phyloP scores from a whole-genome alignment of 2,329 filamentous ascomycete species.

The Claviceps lovelessii region DNA sequence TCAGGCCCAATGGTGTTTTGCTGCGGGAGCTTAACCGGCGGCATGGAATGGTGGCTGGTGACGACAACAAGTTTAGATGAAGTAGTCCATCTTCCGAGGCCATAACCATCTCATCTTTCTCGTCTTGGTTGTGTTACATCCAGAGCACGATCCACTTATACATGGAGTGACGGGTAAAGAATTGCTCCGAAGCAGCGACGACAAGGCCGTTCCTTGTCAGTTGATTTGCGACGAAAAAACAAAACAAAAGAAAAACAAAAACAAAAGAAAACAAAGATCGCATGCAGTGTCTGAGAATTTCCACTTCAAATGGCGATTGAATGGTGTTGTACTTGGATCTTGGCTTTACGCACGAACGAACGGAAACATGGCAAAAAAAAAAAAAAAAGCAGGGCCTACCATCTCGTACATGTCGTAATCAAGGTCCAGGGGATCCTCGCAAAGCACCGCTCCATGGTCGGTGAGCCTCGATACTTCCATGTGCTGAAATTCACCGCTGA shows the following conservation, averaged over 20 bases:
- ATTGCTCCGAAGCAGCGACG: background rate
- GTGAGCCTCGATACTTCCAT: constrained; percentile 4
- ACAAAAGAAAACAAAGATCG: background rate
- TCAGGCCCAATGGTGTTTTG: background rate
- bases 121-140: background rate
- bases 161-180: background rate
- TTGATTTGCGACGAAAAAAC: background rate
- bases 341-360: too few species aligned
- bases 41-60: constrained; percentile 1
- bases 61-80: background rate
- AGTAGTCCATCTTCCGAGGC: background rate
- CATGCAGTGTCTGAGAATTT: too few species aligned
- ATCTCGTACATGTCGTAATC: too few species aligned
- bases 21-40: background rate
- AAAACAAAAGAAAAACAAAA: background rate
- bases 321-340: too few species aligned
- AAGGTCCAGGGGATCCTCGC: background rate
- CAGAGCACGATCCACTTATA: background rate
- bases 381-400: too few species aligned
- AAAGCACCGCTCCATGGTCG: constrained; percentile 9
- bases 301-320: too few species aligned
- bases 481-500: constrained; percentile 9
- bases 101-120: background rate
- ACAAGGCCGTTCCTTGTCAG: too few species aligned
- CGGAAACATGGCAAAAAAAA: too few species aligned